These are phyloP conservation scores for Psilocybe azurescens DNA, from an alignment of 768 basidiomycete species.

Conservation along the genomic window DNA sequence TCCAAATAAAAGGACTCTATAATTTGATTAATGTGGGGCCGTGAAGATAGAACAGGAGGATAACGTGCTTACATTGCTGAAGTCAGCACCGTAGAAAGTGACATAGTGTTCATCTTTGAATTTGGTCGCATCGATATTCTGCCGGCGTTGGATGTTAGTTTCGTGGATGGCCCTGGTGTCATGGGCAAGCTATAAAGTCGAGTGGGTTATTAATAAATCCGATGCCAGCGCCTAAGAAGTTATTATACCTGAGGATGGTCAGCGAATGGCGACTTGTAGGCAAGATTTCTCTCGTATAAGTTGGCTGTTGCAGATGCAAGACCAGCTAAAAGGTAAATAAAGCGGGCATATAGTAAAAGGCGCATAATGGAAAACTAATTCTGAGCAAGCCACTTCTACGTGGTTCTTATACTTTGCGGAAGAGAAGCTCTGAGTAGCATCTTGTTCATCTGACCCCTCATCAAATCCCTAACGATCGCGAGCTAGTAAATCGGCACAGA, in stretches of 20 bases:
- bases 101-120: conserved; percentile 57
- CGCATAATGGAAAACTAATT: neutral
- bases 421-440: neutral
- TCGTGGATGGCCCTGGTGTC: conserved; percentile 41
- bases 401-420: neutral
- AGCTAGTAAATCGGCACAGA: neutral
- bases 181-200: conserved; percentile 38
- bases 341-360: neutral
- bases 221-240: neutral
- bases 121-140: conserved; percentile 36
- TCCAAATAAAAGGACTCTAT: conserved; percentile 51
- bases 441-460: conserved; percentile 3
- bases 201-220: neutral
- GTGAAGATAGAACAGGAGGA: neutral
- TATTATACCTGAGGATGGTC: conserved; percentile 36
- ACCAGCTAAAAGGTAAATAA: neutral
- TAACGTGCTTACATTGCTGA: conserved; percentile 45
- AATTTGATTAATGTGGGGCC: neutral
- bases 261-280: conserved; percentile 44
- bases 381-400: too few relatives aligned
- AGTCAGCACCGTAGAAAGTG: conserved; percentile 53
- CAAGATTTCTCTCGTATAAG: conserved; percentile 44
- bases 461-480: neutral
- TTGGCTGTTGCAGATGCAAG: conserved; percentile 7
- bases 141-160: conserved; percentile 42